Evolutionary conservation across 2,329 filamentous ascomycete genomes (phyloP).

Genomic region (Xylogone sp.): DNA sequence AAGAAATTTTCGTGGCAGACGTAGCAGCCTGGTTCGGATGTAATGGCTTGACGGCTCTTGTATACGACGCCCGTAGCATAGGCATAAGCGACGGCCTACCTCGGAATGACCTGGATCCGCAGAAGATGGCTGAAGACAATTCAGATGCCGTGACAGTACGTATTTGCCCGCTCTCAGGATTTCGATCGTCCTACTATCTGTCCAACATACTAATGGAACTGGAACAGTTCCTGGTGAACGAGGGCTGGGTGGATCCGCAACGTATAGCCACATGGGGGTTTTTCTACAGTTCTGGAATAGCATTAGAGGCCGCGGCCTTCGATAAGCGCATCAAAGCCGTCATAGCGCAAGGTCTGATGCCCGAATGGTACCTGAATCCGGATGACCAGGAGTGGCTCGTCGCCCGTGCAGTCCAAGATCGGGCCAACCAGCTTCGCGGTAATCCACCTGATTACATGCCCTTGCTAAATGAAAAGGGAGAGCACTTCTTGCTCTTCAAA

Average conservation of each 20-base stretch:
- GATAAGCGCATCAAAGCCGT: slow-evolving; percentile 35
- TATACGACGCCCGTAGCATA: slow-evolving; percentile 30
- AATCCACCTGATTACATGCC: slow-evolving; percentile 35
- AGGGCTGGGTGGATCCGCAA: slow-evolving; percentile 24
- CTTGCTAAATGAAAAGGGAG: slow-evolving; percentile 31
- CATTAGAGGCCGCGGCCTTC: slow-evolving; percentile 31
- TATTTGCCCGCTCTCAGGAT: too few relatives aligned
- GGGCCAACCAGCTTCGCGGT: slow-evolving; percentile 34
- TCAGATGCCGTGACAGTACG: slow-evolving; percentile 34
- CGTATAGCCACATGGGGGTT: slow-evolving; percentile 33
- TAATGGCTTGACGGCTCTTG: slow-evolving; percentile 29
- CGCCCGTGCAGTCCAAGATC: slow-evolving; percentile 30
- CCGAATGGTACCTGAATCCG: neutral
- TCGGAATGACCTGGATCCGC: slow-evolving; percentile 26
- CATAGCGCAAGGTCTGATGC: slow-evolving; percentile 19
- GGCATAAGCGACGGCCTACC: slow-evolving; percentile 28
- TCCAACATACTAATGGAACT: too few relatives aligned
- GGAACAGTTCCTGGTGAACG: slow-evolving; percentile 26
- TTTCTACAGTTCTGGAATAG: slow-evolving; percentile 32
- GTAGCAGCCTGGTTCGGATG: slow-evolving; percentile 13
- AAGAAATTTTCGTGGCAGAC: slow-evolving; percentile 9
- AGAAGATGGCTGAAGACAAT: slow-evolving; percentile 28
- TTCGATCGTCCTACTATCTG: too few relatives aligned
- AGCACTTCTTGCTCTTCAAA: too few relatives aligned
- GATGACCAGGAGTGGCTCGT: slow-evolving; percentile 19